Percentiles rank a stretch among this genome's conserved stretches.
phyloP scores from a whole-genome alignment of 768 basidiomycete genomes.

The Lepiota venenata region DNA sequence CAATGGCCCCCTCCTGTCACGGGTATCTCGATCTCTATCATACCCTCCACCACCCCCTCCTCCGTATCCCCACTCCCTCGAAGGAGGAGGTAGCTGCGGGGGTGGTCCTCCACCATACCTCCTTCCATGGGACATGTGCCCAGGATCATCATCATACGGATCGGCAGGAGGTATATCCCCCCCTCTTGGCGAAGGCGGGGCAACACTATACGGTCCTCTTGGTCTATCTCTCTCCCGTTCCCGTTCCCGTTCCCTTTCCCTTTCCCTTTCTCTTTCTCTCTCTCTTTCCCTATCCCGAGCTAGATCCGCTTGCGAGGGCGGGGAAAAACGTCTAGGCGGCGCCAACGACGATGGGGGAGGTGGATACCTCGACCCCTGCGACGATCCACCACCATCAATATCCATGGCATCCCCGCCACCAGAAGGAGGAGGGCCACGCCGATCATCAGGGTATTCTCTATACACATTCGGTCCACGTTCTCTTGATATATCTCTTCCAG shows the following conservation, averaged over 20 bases:
- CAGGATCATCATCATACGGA: slow-evolving; percentile 30
- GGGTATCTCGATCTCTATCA: slow-evolving; percentile 9
- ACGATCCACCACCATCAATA: slow-evolving; percentile 14
- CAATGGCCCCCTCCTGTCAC: slow-evolving; percentile 30
- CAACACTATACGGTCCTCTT: slow-evolving; percentile 12
- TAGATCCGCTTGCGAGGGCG: slow-evolving; percentile 28
- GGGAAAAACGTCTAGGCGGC: slow-evolving; percentile 26
- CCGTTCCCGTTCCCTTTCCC: neutral
- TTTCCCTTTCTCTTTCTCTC: slow-evolving; percentile 1
- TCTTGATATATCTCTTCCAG: slow-evolving; percentile 24
- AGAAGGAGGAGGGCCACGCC: slow-evolving; percentile 32
- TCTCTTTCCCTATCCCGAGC: slow-evolving; percentile 26
- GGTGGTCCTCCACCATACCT: neutral
- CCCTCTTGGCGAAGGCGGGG: slow-evolving; percentile 20
- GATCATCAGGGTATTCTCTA: slow-evolving; percentile 37
- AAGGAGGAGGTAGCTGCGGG: slow-evolving; percentile 11
- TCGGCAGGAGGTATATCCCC: slow-evolving; percentile 22
- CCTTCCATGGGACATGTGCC: neutral
- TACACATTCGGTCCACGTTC: slow-evolving; percentile 30
- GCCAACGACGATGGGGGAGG: slow-evolving; percentile 13
- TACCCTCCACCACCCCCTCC: slow-evolving; percentile 14
- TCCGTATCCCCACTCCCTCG: slow-evolving; percentile 25
- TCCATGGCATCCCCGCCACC: slow-evolving; percentile 33
- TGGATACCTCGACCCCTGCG: slow-evolving; percentile 12
- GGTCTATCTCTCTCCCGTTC: slow-evolving; percentile 1